Evolutionary conservation across 345 rosid species (phyloP), one percentile per base, ranked within the genome.

Genomic region (Hypericum perforatum): DNA sequence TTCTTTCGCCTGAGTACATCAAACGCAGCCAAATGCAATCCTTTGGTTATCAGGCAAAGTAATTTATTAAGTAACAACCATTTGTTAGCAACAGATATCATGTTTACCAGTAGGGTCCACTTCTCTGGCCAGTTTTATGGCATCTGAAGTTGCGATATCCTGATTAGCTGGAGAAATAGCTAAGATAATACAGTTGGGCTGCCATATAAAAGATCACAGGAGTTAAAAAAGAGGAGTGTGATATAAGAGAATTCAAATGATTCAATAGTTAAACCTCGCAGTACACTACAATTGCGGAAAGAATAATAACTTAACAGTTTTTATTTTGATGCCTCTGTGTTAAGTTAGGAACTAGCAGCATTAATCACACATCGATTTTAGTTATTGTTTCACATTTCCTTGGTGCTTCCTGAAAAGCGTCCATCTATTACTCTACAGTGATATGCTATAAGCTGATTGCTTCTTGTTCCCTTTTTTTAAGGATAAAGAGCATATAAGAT

Each of bases 141-240:
- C 99, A 64, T 92, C 99, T 45, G 99, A 89, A 46, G 99, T 92
- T 50, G 99, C 99, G 77, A 92, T 92, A 68, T 92, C 99, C 82
- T 92, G 99, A 82, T 92, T 92, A 8, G 98, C 98, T 46, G 98
- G 98, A 66, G 98, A 83, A 53, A 92, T 84, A 39, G 98, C 98
- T 85, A 92, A 81, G 73, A 92, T 89, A 72, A 92, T 85, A 81
- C 89, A 68, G 75, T 80, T 92, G 63, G 99, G 99, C 99, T 89
- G 68, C 84, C 29, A 62, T 75, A 71, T 50, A 55, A 43, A 62
- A 49, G 45, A 58, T 9, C 22, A 37, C 50, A 57, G 63, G 38
- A 37, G 50, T 42, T 59, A 1, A 4, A 22, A 43, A 61, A 39
- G 11, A 59, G 4, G 32, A 22, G 39, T 57, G 55, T 45, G 45